These are phyloP conservation scores for Euphorbia tirucalli DNA, from an alignment of 345 rosid species.

Conservation along the genomic window DNA sequence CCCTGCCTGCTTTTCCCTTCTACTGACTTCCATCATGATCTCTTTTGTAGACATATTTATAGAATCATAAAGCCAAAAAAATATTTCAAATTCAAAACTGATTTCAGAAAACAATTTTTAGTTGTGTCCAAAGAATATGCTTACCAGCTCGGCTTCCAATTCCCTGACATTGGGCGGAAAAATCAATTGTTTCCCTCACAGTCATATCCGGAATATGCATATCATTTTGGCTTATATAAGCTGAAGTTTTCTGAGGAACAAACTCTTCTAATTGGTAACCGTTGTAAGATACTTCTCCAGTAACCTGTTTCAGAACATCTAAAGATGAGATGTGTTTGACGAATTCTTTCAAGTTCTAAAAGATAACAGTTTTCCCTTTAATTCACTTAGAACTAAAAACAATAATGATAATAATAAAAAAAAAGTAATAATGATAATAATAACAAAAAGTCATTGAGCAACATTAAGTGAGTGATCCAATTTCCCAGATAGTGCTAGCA, in stretches of 20 bases:
- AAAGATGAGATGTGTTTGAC: not conserved
- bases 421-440: not conserved
- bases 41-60: constrained; percentile 14
- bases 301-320: constrained; percentile 15
- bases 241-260: constrained; percentile 43
- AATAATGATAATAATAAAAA: not conserved
- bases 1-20: constrained; percentile 32
- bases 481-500: constrained; percentile 70
- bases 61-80: not conserved
- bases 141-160: constrained; percentile 37
- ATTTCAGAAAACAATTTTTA: too few relatives aligned
- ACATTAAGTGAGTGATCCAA: constrained; percentile 53
- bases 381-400: not conserved
- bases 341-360: not conserved
- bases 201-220: constrained; percentile 41
- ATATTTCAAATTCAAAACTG: not conserved
- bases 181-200: constrained; percentile 38
- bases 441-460: not conserved
- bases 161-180: constrained; percentile 41
- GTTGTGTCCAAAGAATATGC: not conserved
- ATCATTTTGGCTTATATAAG: constrained; percentile 36
- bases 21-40: constrained; percentile 26
- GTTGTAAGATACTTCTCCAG: constrained; percentile 39
- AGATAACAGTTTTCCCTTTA: not conserved
- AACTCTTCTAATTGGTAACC: constrained; percentile 35